Conservation (phyloP, 1,284 basidiomycete species). For the Rugosomyces carneus region DNA sequence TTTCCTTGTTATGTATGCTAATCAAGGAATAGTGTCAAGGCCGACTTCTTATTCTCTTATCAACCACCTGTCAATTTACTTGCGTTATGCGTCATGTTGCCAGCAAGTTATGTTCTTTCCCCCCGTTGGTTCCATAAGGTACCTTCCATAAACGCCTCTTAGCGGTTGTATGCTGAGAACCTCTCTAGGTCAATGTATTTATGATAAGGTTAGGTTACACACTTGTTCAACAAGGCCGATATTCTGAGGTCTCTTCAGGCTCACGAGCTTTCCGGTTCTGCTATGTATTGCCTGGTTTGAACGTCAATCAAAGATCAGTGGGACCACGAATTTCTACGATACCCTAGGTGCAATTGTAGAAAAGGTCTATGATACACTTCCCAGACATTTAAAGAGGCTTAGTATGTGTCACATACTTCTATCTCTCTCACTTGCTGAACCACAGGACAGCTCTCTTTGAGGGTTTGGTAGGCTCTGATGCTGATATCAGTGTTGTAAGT, state of each 20-base stretch:
- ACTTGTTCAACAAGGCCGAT: slow-evolving; percentile 4
- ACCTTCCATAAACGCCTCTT: neutral
- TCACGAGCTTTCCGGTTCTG: slow-evolving; percentile 84
- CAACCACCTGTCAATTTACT: slow-evolving; percentile 86
- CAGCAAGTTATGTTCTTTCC: slow-evolving; percentile 71
- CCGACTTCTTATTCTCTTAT: slow-evolving; percentile 89
- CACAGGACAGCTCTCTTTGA: slow-evolving; percentile 65
- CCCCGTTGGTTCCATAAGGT: slow-evolving; percentile 86
- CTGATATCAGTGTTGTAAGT: slow-evolving; percentile 70
- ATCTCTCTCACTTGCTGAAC: neutral
- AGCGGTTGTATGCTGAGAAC: slow-evolving; percentile 1
- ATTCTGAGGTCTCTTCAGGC: slow-evolving; percentile 33
- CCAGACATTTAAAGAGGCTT: slow-evolving; percentile 63
- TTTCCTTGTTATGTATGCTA: neutral
- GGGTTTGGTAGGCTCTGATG: slow-evolving; percentile 63
- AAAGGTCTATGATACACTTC: slow-evolving; percentile 64
- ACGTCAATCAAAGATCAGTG: slow-evolving; percentile 63
- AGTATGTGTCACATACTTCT: slow-evolving; percentile 40
- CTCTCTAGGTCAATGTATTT: slow-evolving; percentile 75
- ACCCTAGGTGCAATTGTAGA: slow-evolving; percentile 63
- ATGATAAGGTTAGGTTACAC: slow-evolving; percentile 53
- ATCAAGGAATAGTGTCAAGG: slow-evolving; percentile 55
- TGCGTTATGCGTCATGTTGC: slow-evolving; percentile 78
- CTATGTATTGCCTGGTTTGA: slow-evolving; percentile 80
- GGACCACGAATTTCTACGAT: slow-evolving; percentile 64